Base-by-base conservation (phyloP, 495 filamentous ascomycete species). In the Lophiotrema nucula region DNA sequence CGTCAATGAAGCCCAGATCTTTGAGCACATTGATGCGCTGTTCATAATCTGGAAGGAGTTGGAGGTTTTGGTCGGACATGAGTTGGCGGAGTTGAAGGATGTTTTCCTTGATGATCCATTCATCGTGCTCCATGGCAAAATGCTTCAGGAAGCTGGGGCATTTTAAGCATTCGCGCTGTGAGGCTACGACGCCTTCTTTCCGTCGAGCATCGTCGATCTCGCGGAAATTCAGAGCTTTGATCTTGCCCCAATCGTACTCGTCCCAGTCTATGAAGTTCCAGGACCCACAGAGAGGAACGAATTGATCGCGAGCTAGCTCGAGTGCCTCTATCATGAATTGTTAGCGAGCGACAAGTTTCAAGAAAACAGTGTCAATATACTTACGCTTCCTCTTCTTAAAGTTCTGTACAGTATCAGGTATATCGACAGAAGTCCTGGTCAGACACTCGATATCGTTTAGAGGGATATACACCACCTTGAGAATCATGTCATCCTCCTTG, bases 41-140 rank as follows among this genome's bases (percentile, higher is more conserved):
- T 68, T 97, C 88, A 67, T 98, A 98, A 73, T 98, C 95, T 0
- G 93, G 93, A n/a, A 98, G 81, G 1, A 98, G 82, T 67, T 96
- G 92, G 1, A 98, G 82, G 63, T 97, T 98, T 68, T 96, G 92
- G 73, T 97, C 91, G 4, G 92, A 95, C 75, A 97, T 92, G 19
- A 90, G 74, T 68, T 88, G 84, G 42, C 90, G 87, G 56, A 98
- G 77, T 54, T 90, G 82, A 2, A 82, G 79, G 63, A 98, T 96
- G 56, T 92, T 90, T 65, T 95, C 89, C 68, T 90, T 86, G 66
- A 98, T 88, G 39, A 91, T 76, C 90, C 91, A 96, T 73, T 96
- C 88, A 68, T 96, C 89, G 66, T 97, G 88, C 68, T 88, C 84
- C 90, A 96, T 95, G 47, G 89, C 85, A 67, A 89, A 97, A 80